Conservation (phyloP, 139 green algal genomes). For the Coccomyxa sp. region DNA sequence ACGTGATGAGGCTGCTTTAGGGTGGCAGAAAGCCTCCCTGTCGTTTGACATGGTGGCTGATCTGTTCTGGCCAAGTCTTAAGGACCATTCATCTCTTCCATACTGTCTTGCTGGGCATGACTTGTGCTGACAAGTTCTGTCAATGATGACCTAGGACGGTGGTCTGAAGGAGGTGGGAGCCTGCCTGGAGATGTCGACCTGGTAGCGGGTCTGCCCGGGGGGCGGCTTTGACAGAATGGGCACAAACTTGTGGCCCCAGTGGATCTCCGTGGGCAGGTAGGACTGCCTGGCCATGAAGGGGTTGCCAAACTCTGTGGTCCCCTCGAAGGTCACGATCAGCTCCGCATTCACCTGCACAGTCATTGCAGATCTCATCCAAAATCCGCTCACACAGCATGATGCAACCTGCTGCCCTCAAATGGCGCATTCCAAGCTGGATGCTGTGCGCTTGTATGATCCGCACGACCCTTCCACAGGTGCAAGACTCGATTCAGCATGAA, state of each 20-base stretch:
- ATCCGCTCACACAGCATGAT: too few species aligned
- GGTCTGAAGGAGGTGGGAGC: neutral
- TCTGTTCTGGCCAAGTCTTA: neutral
- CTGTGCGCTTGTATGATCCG: too few species aligned
- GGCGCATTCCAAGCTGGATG: too few species aligned
- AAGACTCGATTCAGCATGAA: too few species aligned
- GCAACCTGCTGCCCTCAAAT: too few species aligned
- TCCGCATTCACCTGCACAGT: constrained; percentile 49
- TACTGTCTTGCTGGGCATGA: constrained; percentile 5
- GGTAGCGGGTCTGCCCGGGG: constrained; percentile 8
- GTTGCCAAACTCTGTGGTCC: constrained; percentile 65
- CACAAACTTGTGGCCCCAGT: constrained; percentile 70
- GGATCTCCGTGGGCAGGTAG: constrained; percentile 75
- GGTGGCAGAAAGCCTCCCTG: too few species aligned
- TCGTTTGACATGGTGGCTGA: neutral
- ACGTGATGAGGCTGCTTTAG: too few species aligned
- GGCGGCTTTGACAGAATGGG: constrained; percentile 49
- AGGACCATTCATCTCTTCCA: neutral
- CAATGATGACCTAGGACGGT: too few species aligned
- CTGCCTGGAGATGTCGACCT: constrained; percentile 18
- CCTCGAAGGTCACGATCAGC: constrained; percentile 83
- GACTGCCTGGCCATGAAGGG: constrained; percentile 75
- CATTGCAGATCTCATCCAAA: too few species aligned
- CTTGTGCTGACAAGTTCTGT: too few species aligned
- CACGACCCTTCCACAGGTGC: too few species aligned